Conservation (phyloP, 805 yeast species). For the Suhomyces vadensis region DNA sequence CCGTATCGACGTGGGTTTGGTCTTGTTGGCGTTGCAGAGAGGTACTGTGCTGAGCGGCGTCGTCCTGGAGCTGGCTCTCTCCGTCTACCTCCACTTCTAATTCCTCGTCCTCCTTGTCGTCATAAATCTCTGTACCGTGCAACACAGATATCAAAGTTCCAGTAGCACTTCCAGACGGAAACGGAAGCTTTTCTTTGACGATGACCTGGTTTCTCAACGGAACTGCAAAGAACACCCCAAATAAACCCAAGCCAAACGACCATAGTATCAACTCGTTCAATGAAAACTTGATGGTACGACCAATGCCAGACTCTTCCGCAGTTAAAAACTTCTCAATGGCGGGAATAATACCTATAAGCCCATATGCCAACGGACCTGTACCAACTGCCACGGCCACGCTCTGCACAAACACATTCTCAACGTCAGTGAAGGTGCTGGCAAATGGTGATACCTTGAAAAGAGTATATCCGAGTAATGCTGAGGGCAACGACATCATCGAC, state of each 20-base stretch:
- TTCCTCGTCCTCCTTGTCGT: slow-evolving; percentile 24
- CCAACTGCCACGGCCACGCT: slow-evolving; percentile 96
- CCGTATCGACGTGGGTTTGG: neutral
- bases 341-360: slow-evolving; percentile 92
- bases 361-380: slow-evolving; percentile 94
- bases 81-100: slow-evolving; percentile 6
- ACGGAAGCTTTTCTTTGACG: slow-evolving; percentile 81
- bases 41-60: slow-evolving; percentile 7
- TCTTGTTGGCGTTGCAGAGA: neutral
- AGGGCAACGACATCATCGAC: slow-evolving; percentile 97
- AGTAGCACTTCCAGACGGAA: slow-evolving; percentile 96
- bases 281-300: slow-evolving; percentile 35
- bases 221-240: slow-evolving; percentile 94
- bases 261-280: slow-evolving; percentile 66
- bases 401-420: slow-evolving; percentile 91
- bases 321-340: slow-evolving; percentile 90
- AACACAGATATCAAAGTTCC: slow-evolving; percentile 89
- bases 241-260: slow-evolving; percentile 86
- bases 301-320: slow-evolving; percentile 71
- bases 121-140: slow-evolving; percentile 62
- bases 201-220: slow-evolving; percentile 85
- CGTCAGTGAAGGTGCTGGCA: slow-evolving; percentile 57
- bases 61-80: slow-evolving; percentile 6
- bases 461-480: slow-evolving; percentile 86
- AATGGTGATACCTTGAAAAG: slow-evolving; percentile 66